Evolutionary conservation across 2,329 filamentous ascomycete species (phyloP), one percentile per base, ranked within the genome.

Genomic region (Pseudocercospora fuligena): DNA sequence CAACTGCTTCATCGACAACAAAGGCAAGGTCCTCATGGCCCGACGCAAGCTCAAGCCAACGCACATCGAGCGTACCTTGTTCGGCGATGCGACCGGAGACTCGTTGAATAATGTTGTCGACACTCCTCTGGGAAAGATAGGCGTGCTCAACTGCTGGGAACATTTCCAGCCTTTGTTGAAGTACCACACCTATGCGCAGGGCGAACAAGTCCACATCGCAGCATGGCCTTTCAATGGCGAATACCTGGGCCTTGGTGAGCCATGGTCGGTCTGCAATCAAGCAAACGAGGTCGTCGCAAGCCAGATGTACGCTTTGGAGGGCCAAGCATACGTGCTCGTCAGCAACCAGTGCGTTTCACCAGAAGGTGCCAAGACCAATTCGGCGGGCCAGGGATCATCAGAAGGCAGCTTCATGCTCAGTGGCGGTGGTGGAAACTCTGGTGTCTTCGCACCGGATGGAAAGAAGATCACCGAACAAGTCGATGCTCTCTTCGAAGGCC

Each of bases 81-180:
- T n/a, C 12, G 49, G 49, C 19, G 49, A 54, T 29, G 49, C 16
- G 4, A 14, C 16, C 16, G 49, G 16, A 16, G 49, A 54, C 4
- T 54, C 21, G 4, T 25, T 23, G 19, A 29, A 25, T 5, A 19
- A 25, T 29, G 49, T 54, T 19, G 49, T 54, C 16, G 21, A 54
- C 19, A 54, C 16, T 4, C 21, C 49, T 54, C 47, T 60, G 16
- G 40, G 58, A 11, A 47, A 31, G 16, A 49, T 60, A 19, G 58
- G 58, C 19, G 58, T 33, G 1, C 43, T 60, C 12, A 46, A 60
- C 12, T 60, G 58, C 43, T 60, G 36, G 36, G 58, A 60, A 16
- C 58, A 60, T 16, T 27, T 49, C 2, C 58, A 60, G 40, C 33
- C 58, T 5, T 25, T 60, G n/a, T 19, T 60, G 5, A 19, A 29